Evolutionary conservation across 164 flowering plant species (phyloP), one percentile per base, ranked within the genome.

Genomic region (Tetracentron sinense): DNA sequence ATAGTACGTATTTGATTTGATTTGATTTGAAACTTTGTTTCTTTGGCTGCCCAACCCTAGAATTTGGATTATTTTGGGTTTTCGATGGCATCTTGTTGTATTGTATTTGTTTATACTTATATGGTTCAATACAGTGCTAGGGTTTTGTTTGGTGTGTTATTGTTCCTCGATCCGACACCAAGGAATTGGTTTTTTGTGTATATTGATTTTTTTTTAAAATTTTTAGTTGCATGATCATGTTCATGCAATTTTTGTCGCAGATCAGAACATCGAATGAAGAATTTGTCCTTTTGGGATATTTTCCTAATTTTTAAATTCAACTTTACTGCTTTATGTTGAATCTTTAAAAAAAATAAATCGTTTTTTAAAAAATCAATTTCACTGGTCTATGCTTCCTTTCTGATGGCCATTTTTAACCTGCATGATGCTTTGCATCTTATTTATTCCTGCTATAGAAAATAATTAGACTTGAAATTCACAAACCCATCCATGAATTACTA

Each of bases 1-100:
- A 87, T 80, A 72, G 99, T 95, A 81, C 48, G 93, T 68, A 1
- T 23, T 16, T 15, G 27, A 38, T 17, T 23, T 23, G 4, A 26
- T n/a, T n/a, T n/a, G n/a, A n/a, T 8, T 4, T 10, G 14, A 38
- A 57, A 28, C 23, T 63, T 5, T 16, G 3, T 38, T 17, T 57
- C 35, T 62, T 27, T 19, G 19, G 25, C 38, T 28, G 48, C 65
- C 47, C 30, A 48, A 50, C 33, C 49, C 19, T 55, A 58, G 35
- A 35, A 25, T 53, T 38, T 28, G 30, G 21, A 14, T 42, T 27
- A 3, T 27, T 17, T 54, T 48, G 61, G 59, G 58, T 62, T 69
- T 56, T 29, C 16, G 14, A 42, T 66, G 11, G 1, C 38, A 12
- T 5, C 12, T 50, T n/a, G 30, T 16, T 1, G n/a, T 25, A 22